Conservation (phyloP, 345 rosid species). For the Salix suchowensis region DNA sequence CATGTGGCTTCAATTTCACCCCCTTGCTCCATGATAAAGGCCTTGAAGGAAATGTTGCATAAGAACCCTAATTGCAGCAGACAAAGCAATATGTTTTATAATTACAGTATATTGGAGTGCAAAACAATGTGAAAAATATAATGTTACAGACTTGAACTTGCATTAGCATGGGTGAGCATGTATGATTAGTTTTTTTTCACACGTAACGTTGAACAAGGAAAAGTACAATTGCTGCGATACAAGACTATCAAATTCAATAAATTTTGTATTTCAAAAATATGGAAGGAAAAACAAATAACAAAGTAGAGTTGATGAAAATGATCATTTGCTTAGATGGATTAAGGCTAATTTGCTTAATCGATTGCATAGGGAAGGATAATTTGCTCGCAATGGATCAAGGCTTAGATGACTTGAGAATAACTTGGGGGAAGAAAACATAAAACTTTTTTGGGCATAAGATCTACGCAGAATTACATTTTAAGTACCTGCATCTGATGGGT, state of each 20-base stretch:
- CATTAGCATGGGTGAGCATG: too few relatives aligned
- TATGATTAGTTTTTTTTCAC: not conserved
- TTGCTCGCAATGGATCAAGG: not conserved
- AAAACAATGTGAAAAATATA: not conserved
- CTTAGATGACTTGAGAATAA: not conserved
- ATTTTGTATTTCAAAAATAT: not conserved
- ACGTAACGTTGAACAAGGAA: not conserved
- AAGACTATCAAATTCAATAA: not conserved
- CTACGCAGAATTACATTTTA: not conserved
- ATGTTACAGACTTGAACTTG: too few relatives aligned
- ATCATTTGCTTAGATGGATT: not conserved
- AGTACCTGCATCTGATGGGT: slow-evolving; percentile 85
- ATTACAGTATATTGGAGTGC: not conserved
- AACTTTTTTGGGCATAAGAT: not conserved
- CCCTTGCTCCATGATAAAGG: slow-evolving; percentile 60
- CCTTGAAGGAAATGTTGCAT: slow-evolving; percentile 47
- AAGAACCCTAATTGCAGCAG: slow-evolving; percentile 57
- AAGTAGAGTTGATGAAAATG: not conserved
- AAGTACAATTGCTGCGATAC: not conserved
- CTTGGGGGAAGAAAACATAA: not conserved
- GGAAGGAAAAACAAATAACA: not conserved
- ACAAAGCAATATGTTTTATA: not conserved
- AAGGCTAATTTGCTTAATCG: too few relatives aligned
- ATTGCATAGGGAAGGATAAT: not conserved
- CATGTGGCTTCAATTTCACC: slow-evolving; percentile 39